Evolutionary conservation across 306 rosid genomes (phyloP), one percentile per base, ranked within the genome.

Genomic region (Quercus mongolica): DNA sequence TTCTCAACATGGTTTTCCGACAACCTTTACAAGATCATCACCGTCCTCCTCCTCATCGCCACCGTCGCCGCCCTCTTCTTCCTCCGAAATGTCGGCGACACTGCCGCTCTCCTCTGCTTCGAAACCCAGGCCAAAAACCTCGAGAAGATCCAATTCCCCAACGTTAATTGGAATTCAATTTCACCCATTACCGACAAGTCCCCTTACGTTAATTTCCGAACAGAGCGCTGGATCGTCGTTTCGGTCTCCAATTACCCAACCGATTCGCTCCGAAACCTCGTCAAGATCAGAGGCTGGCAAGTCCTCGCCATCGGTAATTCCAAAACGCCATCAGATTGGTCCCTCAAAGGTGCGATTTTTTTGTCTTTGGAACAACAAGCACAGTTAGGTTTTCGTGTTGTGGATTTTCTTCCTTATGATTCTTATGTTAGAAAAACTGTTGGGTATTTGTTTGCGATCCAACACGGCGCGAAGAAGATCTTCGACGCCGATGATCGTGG

Each of bases 401-500:
- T 91, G 61, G 97, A 93, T 78, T 90, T 73, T 61, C 83, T 96
- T 81, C 98, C 98, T 73, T 96, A 90, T 77, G 97, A 93, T 78
- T 93, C 98, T 12, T 91, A 84, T 75, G 93, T 96, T 81, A 90
- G 99, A 89, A 96, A 96, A 77, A 91, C 77, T 81, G 94, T 93
- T 73, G 99, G 99, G 26, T 96, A 91, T 77, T 87, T 96, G 87
- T 96, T 91, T 77, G 99, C 99, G 0, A 91, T 93, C 77, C 99
- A 93, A 71, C 99, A 93, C 18, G 99, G 99, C 6, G 99, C 96
- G 49, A 90, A 89, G 88, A 96, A 89, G 86, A 90, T 96, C 69
- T 96, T 86, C 59, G 99, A 96, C 79, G 90, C 92, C n/a, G 99
- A 95, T 59, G 97, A 95, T 86, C 91, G 98, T 17, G 98, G 94